Conservation (phyloP, 2,329 filamentous ascomycete genomes). For the Penicillium sp. region DNA sequence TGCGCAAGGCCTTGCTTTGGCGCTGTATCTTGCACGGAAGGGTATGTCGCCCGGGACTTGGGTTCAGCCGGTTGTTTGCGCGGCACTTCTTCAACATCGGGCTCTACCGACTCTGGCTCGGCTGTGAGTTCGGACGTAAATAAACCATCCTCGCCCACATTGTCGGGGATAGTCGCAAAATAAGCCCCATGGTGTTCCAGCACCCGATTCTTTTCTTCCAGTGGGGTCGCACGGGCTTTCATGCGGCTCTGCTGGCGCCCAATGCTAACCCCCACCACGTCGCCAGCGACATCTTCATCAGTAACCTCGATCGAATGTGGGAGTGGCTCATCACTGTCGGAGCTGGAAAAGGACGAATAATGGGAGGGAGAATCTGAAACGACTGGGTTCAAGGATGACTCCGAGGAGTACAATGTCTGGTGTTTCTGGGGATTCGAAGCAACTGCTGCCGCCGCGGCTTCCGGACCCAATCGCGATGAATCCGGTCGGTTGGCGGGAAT, state of each 20-base stretch:
- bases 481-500: background rate
- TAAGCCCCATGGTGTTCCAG: conserved; percentile 52
- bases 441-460: background rate
- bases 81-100: background rate
- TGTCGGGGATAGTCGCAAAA: conserved; percentile 45
- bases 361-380: conserved; percentile 22
- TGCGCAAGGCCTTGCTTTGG: conserved; percentile 12
- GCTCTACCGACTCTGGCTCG: conserved; percentile 32
- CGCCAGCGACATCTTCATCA: conserved; percentile 37
- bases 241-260: conserved; percentile 57
- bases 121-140: conserved; percentile 33
- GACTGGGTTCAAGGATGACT: conserved; percentile 19
- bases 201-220: conserved; percentile 58
- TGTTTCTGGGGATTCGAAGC: background rate
- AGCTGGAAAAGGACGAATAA: conserved; percentile 30
- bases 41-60: conserved; percentile 13
- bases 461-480: background rate
- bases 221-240: conserved; percentile 57
- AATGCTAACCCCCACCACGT: conserved; percentile 60
- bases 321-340: conserved; percentile 33
- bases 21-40: background rate
- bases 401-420: conserved; percentile 21
- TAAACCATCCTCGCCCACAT: conserved; percentile 30
- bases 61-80: background rate
- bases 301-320: conserved; percentile 20